These are phyloP conservation scores for Starmerella powellii DNA, from an alignment of 805 yeast genomes.

Conservation along the genomic window DNA sequence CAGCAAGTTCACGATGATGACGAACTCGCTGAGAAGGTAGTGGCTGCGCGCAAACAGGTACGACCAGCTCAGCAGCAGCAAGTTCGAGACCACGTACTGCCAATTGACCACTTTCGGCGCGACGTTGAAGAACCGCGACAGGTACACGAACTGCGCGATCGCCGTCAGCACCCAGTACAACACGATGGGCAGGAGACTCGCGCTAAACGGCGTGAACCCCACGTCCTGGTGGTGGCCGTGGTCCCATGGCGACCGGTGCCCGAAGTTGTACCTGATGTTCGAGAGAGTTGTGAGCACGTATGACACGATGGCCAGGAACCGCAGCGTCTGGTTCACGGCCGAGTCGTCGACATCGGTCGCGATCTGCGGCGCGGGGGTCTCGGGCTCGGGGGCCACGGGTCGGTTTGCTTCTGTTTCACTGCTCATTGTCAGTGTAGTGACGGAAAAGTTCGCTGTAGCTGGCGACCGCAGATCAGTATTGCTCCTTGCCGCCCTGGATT, in stretches of 20 bases:
- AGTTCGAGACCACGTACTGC: slow-evolving; percentile 54
- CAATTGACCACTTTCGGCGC: slow-evolving; percentile 34
- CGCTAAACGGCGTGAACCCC: slow-evolving; percentile 61
- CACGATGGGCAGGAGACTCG: slow-evolving; percentile 29
- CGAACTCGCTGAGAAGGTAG: slow-evolving; percentile 47
- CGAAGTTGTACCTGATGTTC: slow-evolving; percentile 44
- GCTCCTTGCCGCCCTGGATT: too few species aligned
- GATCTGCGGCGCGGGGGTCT: neutral
- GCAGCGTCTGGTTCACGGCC: slow-evolving; percentile 17
- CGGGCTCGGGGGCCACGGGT: neutral
- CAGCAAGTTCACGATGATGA: slow-evolving; percentile 47
- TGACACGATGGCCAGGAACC: slow-evolving; percentile 41
- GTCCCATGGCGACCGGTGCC: slow-evolving; percentile 36
- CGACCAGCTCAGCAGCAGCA: slow-evolving; percentile 52
- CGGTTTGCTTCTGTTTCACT: neutral
- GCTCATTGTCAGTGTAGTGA: too few species aligned
- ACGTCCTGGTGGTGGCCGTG: slow-evolving; percentile 39
- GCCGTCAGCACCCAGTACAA: slow-evolving; percentile 49
- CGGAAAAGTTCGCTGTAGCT: too few species aligned
- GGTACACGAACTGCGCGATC: slow-evolving; percentile 37
- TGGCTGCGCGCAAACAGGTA: slow-evolving; percentile 46
- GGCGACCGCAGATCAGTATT: too few species aligned
- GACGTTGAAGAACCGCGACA: slow-evolving; percentile 25
- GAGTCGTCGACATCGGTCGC: neutral
- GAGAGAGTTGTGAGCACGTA: slow-evolving; percentile 47